phyloP scores from a whole-genome alignment of 805 yeast genomes.

The Candida glaebosa region DNA sequence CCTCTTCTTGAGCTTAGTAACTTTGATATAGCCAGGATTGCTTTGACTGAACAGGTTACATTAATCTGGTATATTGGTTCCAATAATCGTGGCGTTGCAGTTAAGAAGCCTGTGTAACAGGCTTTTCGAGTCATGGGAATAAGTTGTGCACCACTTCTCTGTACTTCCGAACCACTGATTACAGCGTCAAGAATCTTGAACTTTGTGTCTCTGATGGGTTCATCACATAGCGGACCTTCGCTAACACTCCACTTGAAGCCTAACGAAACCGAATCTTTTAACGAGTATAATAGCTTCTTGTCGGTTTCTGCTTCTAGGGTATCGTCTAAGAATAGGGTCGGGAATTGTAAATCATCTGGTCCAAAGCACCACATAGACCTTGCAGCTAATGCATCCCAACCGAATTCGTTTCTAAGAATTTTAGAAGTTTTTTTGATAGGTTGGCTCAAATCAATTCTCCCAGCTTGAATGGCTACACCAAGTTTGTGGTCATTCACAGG shows the following conservation, averaged over 20 bases:
- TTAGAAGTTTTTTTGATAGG: slow-evolving; percentile 49
- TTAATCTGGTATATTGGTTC: slow-evolving; percentile 76
- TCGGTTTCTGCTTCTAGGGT: slow-evolving; percentile 69
- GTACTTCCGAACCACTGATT: slow-evolving; percentile 45
- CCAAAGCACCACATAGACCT: slow-evolving; percentile 80
- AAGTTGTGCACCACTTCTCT: slow-evolving; percentile 59
- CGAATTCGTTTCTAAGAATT: slow-evolving; percentile 51
- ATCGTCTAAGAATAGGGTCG: slow-evolving; percentile 65
- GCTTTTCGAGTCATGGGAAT: slow-evolving; percentile 83
- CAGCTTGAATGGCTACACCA: slow-evolving; percentile 52
- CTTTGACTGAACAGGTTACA: slow-evolving; percentile 49
- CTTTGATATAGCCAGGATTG: slow-evolving; percentile 46
- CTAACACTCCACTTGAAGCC: slow-evolving; percentile 83
- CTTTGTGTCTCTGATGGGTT: slow-evolving; percentile 64
- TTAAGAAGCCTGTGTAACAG: slow-evolving; percentile 72
- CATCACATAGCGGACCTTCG: slow-evolving; percentile 94
- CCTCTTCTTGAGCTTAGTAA: slow-evolving; percentile 71
- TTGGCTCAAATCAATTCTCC: slow-evolving; percentile 34
- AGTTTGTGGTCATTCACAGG: slow-evolving; percentile 56
- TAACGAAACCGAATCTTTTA: slow-evolving; percentile 56
- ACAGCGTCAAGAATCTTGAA: slow-evolving; percentile 66
- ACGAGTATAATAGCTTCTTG: slow-evolving; percentile 39
- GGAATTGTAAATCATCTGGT: slow-evolving; percentile 36
- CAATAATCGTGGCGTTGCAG: slow-evolving; percentile 73
- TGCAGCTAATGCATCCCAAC: slow-evolving; percentile 83